A percentile compares a stretch with the other conserved stretches of the same genome.
Evolutionary conservation across 148 eudicot species (phyloP).

Genomic region (Silene latifolia): DNA sequence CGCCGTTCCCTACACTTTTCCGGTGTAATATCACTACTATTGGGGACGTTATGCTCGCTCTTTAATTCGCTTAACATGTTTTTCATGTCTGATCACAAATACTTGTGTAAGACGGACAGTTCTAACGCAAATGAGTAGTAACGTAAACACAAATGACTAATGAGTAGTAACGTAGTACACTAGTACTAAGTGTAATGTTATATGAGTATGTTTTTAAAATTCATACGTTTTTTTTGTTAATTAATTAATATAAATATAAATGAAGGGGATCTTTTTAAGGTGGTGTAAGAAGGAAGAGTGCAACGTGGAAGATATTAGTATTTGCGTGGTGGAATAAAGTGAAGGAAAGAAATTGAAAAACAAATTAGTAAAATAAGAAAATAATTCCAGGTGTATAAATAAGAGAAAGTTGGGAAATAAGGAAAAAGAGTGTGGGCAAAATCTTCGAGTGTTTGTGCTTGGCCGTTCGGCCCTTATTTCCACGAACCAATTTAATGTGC

Average conservation of each 20-base stretch:
- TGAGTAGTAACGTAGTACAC: too few relatives aligned
- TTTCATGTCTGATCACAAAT: background rate
- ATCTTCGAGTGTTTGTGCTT: background rate
- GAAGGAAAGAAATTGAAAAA: background rate
- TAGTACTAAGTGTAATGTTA: too few relatives aligned
- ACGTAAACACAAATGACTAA: too few relatives aligned
- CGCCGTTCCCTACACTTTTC: conserved; percentile 30
- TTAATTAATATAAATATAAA: background rate
- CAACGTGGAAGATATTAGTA: conserved; percentile 20
- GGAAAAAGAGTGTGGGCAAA: too few relatives aligned
- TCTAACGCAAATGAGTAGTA: too few relatives aligned
- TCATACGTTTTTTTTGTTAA: too few relatives aligned
- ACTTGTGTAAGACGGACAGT: too few relatives aligned
- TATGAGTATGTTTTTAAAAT: too few relatives aligned
- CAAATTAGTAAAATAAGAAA: background rate
- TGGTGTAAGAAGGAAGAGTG: conserved; percentile 17
- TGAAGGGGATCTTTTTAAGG: background rate
- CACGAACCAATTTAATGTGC: background rate
- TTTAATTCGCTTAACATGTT: background rate
- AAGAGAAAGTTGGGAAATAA: background rate
- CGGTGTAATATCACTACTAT: background rate
- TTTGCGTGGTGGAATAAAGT: background rate
- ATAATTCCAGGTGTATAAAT: too few relatives aligned
- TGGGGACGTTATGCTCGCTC: background rate
- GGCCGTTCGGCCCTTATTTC: background rate